Conservation (phyloP, 345 rosid species). For the Boechera divaricarpa region DNA sequence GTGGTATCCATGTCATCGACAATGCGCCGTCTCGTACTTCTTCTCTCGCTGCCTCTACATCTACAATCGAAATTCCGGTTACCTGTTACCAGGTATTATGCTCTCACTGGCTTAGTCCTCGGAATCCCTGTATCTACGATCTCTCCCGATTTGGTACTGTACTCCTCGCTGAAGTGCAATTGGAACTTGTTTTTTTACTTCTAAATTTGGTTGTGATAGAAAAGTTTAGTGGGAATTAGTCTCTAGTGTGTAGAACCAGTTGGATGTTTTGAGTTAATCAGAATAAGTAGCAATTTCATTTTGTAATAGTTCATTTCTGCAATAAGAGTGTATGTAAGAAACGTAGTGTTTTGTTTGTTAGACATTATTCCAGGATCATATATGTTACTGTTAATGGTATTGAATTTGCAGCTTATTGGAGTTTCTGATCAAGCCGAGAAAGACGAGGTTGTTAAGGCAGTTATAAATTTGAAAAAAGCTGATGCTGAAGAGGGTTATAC, state of each 20-base stretch:
- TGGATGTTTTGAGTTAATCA: background rate
- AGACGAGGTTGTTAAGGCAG: conserved; percentile 90
- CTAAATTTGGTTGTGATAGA: conserved; percentile 17
- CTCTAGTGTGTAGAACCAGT: background rate
- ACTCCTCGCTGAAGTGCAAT: background rate
- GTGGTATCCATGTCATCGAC: conserved; percentile 57
- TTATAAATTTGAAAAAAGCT: conserved; percentile 69
- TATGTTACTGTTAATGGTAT: conserved; percentile 17
- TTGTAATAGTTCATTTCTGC: conserved; percentile 15
- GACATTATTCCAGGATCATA: background rate
- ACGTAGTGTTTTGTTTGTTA: conserved; percentile 23
- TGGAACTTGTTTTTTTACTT: background rate
- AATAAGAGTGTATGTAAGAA: background rate
- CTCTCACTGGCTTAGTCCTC: conserved; percentile 6
- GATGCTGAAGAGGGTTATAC: conserved; percentile 94
- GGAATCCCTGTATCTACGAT: background rate
- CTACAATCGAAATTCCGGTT: conserved; percentile 65
- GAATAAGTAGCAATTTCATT: background rate
- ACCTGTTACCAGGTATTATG: conserved; percentile 74
- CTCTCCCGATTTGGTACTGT: conserved; percentile 3
- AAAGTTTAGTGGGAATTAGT: background rate
- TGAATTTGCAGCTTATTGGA: conserved; percentile 71
- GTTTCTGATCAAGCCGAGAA: conserved; percentile 78
- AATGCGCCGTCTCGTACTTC: conserved; percentile 46
- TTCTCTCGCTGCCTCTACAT: conserved; percentile 42